Percentiles rank a stretch among this genome's conserved stretches.
These are phyloP conservation scores for Lantana camara DNA, from an alignment of 257 asterid genomes.

Conservation along the genomic window DNA sequence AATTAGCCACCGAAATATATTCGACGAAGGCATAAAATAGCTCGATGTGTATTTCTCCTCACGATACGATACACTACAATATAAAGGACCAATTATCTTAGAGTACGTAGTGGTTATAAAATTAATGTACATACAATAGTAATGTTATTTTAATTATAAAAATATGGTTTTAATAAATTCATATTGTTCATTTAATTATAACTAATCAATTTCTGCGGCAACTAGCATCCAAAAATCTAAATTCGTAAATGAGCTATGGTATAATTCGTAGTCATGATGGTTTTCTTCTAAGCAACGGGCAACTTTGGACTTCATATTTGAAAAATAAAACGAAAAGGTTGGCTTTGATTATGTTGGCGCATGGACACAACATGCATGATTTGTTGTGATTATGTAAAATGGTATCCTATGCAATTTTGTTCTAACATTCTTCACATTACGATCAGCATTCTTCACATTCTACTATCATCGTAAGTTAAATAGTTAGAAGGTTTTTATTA, in stretches of 20 bases:
- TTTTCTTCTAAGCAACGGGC: conserved; percentile 14
- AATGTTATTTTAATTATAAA: no score
- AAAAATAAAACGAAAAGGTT: not conserved
- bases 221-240: no score
- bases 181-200: no score
- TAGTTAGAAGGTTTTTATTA: not conserved
- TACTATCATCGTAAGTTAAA: not conserved
- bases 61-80: no score
- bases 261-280: conserved; percentile 3
- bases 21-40: not conserved
- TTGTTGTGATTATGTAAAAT: not conserved
- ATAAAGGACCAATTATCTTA: not conserved
- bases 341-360: not conserved
- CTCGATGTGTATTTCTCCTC: not conserved
- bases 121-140: not conserved
- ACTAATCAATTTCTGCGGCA: no score
- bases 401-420: conserved; percentile 19
- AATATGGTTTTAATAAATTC: no score
- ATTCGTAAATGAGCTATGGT: no score
- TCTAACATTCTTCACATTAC: conserved; percentile 1
- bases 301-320: not conserved
- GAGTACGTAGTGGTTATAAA: not conserved
- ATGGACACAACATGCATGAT: conserved; percentile 13
- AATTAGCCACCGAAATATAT: conserved; percentile 35
- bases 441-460: no score